A percentile compares a stretch with the other conserved stretches of the same genome.
phyloP scores from a whole-genome alignment of 139 green algal genomes.

The Mesostigma viride region DNA sequence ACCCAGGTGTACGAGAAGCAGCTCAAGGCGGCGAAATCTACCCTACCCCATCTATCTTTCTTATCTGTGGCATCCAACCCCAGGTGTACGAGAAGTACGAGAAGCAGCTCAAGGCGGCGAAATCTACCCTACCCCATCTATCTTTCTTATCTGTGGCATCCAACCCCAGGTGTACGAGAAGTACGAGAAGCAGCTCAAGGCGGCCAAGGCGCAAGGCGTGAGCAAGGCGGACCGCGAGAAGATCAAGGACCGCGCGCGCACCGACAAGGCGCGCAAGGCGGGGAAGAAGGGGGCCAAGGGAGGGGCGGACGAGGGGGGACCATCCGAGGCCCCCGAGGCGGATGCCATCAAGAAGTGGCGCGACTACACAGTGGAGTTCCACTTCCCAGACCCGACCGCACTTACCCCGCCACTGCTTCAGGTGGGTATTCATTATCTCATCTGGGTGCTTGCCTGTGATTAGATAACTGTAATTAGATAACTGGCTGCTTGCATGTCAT shows the following conservation, averaged over 20 bases:
- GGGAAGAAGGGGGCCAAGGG: conserved; percentile 36
- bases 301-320: neutral
- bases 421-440: too few species aligned
- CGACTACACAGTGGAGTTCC: conserved; percentile 79
- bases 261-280: too few species aligned
- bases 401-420: conserved; percentile 74
- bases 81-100: conserved; percentile 70
- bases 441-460: too few species aligned
- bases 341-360: conserved; percentile 51
- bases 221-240: conserved; percentile 32
- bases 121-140: too few species aligned
- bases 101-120: conserved; percentile 71
- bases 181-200: conserved; percentile 86
- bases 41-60: too few species aligned
- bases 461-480: too few species aligned
- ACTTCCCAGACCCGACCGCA: conserved; percentile 91
- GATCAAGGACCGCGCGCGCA: neutral
- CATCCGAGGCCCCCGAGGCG: conserved; percentile 36
- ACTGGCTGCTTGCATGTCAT: too few species aligned
- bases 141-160: too few species aligned
- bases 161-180: too few species aligned
- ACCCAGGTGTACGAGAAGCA: conserved; percentile 83
- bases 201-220: conserved; percentile 25
- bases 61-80: too few species aligned
- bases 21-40: conserved; percentile 43